Conservation (phyloP, 306 rosid genomes). For the cucumber (Cucumis sativus) region DNA sequence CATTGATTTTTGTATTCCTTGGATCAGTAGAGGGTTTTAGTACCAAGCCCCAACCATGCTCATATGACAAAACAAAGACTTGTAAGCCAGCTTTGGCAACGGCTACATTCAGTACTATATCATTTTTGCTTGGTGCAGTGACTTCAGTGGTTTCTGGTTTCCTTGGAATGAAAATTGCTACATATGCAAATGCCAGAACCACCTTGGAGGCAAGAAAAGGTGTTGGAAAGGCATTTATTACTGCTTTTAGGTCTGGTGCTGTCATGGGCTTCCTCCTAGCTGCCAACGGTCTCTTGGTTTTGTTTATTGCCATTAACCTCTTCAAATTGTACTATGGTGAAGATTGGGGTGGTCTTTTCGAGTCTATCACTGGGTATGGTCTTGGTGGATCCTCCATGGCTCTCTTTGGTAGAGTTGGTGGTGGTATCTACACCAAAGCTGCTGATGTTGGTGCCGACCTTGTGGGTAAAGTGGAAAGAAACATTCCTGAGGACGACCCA, state of each 20-base stretch:
- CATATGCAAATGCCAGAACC: conserved; percentile 93
- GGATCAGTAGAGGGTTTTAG: conserved; percentile 95
- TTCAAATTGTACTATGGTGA: conserved; percentile 89
- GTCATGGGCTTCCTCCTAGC: conserved; percentile 97
- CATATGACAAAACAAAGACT: conserved; percentile 40
- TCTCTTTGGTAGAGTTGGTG: conserved; percentile 94
- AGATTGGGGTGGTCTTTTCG: conserved; percentile 93
- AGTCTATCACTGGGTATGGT: conserved; percentile 96
- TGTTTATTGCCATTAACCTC: conserved; percentile 57
- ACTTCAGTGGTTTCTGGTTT: conserved; percentile 83
- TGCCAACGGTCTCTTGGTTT: conserved; percentile 88
- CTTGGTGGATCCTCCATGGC: conserved; percentile 99
- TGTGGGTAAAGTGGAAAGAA: conserved; percentile 88
- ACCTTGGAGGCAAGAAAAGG: conserved; percentile 90
- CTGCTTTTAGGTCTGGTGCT: conserved; percentile 91
- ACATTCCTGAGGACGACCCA: conserved; percentile 97
- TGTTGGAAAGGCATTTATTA: conserved; percentile 87
- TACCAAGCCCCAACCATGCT: conserved; percentile 52
- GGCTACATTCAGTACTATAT: conserved; percentile 66
- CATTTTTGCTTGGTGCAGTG: conserved; percentile 76
- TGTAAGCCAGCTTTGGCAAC: conserved; percentile 94
- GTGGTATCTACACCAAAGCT: conserved; percentile 97
- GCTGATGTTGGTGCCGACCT: conserved; percentile 99
- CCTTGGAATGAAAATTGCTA: conserved; percentile 97
- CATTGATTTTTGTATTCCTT: conserved; percentile 80